phyloP scores from a whole-genome alignment of 2,329 filamentous ascomycete species.

The Grosmannia clavigera region DNA sequence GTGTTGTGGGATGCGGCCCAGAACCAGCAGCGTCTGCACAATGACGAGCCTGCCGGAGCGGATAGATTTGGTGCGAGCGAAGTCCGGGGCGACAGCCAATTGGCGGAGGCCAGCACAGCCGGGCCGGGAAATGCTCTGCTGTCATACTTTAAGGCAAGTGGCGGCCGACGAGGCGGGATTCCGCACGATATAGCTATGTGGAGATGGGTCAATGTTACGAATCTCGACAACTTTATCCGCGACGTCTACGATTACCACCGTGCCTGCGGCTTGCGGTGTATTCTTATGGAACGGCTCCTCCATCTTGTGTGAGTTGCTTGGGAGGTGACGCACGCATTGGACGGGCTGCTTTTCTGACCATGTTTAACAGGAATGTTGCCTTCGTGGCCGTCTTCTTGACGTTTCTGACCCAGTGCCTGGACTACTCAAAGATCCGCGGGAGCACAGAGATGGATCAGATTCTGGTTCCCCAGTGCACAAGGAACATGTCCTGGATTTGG shows the following conservation, averaged over 20 bases:
- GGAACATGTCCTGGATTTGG: conserved; percentile 60
- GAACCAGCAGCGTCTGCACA: conserved; percentile 37
- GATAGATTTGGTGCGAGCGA: conserved; percentile 11
- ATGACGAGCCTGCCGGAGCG: conserved; percentile 19
- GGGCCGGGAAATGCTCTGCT: conserved; percentile 8
- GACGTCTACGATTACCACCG: conserved; percentile 80
- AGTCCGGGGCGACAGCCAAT: conserved; percentile 14
- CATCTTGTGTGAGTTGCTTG: conserved; percentile 52
- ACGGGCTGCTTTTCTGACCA: conserved; percentile 7
- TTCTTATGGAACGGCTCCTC: conserved; percentile 57
- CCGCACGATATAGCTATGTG: conserved; percentile 71
- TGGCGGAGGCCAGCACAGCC: not conserved
- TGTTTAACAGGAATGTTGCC: conserved; percentile 49
- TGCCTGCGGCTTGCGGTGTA: conserved; percentile 75
- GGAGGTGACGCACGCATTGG: too few species aligned
- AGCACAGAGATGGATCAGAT: conserved; percentile 44
- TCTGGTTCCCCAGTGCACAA: conserved; percentile 61
- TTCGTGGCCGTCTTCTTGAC: conserved; percentile 77
- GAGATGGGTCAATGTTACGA: conserved; percentile 85
- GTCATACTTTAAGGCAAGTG: conserved; percentile 9
- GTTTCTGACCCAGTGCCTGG: conserved; percentile 74
- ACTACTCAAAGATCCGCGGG: conserved; percentile 63
- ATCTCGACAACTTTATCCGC: conserved; percentile 75
- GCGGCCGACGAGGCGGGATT: conserved; percentile 14
- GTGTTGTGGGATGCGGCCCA: conserved; percentile 44